phyloP scores from a whole-genome alignment of 106 monocot species.

The Dactylorhiza incarnata region DNA sequence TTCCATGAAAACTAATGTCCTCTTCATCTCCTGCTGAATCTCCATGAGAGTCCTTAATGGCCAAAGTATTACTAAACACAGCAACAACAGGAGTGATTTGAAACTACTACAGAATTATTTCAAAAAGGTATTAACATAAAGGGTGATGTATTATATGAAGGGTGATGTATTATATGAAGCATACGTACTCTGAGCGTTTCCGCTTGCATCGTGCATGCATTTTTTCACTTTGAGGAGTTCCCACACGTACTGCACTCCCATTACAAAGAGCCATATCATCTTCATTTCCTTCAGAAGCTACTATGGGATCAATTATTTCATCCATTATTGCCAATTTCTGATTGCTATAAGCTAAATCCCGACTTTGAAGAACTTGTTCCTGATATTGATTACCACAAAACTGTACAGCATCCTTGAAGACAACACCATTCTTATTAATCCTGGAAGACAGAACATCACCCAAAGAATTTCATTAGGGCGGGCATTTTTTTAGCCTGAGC shows the following conservation, averaged over 20 bases:
- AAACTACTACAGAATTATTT: background rate
- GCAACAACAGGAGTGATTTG: background rate
- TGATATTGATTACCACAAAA: conserved; percentile 1
- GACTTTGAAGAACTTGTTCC: conserved; percentile 1
- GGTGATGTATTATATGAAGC: background rate
- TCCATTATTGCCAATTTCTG: background rate
- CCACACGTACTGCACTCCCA: background rate
- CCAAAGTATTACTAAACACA: background rate
- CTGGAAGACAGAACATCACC: background rate
- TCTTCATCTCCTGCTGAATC: background rate
- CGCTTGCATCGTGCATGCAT: background rate
- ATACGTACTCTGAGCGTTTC: background rate
- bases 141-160: background rate
- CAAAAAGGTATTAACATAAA: too few relatives aligned
- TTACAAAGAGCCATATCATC: background rate
- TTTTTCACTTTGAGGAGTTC: background rate
- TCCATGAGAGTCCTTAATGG: background rate
- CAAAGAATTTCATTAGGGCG: background rate
- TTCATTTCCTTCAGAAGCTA: background rate
- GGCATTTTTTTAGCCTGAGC: background rate
- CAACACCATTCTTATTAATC: background rate
- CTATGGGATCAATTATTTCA: background rate
- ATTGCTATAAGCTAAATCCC: background rate
- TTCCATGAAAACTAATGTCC: conserved; percentile 7
- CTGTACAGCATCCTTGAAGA: background rate